Conservation (phyloP, 495 filamentous ascomycete species). For the Lasiosphaeria hispida region DNA sequence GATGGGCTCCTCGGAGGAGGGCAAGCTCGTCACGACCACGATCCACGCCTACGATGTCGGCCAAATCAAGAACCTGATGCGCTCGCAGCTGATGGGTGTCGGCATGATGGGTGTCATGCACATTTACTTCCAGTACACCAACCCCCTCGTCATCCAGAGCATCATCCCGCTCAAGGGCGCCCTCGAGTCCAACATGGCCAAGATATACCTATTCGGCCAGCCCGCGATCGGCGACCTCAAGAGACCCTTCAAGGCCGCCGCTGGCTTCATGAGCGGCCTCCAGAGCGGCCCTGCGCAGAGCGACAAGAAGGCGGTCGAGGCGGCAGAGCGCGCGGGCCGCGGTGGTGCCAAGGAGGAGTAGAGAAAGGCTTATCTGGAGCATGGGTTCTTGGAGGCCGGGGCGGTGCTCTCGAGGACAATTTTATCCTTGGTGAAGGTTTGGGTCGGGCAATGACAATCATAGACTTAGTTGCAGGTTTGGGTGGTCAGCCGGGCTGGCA, state of each 20-base stretch:
- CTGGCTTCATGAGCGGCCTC: slow-evolving; percentile 73
- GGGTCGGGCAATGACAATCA: too few relatives aligned
- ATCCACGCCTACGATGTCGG: slow-evolving; percentile 85
- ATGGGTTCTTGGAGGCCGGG: slow-evolving; percentile 4
- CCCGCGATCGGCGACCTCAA: slow-evolving; percentile 89
- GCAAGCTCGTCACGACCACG: slow-evolving; percentile 93
- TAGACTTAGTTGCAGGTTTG: too few relatives aligned
- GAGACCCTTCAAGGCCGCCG: slow-evolving; percentile 86
- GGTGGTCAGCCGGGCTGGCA: too few relatives aligned
- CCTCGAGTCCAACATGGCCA: slow-evolving; percentile 88
- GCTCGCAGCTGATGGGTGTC: slow-evolving; percentile 88
- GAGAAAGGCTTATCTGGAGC: slow-evolving; percentile 8
- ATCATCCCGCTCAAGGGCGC: slow-evolving; percentile 97
- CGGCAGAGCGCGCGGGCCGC: slow-evolving; percentile 78
- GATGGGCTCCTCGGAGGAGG: slow-evolving; percentile 88
- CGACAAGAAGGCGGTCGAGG: slow-evolving; percentile 94
- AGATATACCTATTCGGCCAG: slow-evolving; percentile 90
- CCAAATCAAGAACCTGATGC: slow-evolving; percentile 79
- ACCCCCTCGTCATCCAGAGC: slow-evolving; percentile 96
- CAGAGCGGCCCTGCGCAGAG: slow-evolving; percentile 73
- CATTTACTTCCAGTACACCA: slow-evolving; percentile 98
- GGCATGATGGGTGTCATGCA: slow-evolving; percentile 99
- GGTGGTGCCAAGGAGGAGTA: slow-evolving; percentile 93
- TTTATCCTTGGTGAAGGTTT: neutral
- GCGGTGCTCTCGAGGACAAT: neutral